Evolutionary conservation across 441 rosid genomes (phyloP).

Genomic region (Populus tomentosa): DNA sequence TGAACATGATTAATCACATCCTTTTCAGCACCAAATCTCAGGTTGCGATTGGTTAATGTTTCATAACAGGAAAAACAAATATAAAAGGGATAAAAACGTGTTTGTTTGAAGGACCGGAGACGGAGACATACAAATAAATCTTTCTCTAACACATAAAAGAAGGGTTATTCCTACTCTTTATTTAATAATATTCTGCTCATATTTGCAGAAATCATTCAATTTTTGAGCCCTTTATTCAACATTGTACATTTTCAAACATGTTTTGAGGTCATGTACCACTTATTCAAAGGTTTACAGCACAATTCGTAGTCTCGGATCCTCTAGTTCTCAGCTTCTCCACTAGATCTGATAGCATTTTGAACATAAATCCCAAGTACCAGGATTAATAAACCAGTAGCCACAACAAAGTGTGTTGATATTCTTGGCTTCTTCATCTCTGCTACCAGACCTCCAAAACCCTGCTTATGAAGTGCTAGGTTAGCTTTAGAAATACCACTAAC

Average conservation of each 20-base stretch:
- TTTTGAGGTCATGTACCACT: background rate
- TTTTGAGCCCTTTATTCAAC: background rate
- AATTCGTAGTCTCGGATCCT: background rate
- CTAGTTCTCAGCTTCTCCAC: slow-evolving; percentile 20
- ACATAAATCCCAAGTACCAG: slow-evolving; percentile 34
- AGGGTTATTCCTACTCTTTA: background rate
- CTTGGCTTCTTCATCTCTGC: slow-evolving; percentile 36
- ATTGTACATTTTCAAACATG: background rate
- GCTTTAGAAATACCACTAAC: background rate
- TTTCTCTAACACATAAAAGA: background rate
- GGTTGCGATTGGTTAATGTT: background rate
- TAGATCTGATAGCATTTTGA: slow-evolving; percentile 32
- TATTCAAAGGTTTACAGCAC: background rate
- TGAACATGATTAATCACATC: background rate
- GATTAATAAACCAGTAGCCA: slow-evolving; percentile 34
- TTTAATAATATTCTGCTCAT: background rate
- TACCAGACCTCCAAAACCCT: slow-evolving; percentile 26
- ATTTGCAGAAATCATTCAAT: background rate
- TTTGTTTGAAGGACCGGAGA: no score
- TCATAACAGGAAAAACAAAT: no score
- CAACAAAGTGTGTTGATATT: slow-evolving; percentile 30
- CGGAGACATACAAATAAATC: no score
- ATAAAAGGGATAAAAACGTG: no score
- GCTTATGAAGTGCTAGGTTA: slow-evolving; percentile 12
- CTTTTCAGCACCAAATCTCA: background rate